These are phyloP conservation scores for Salvia splendens DNA, from an alignment of 257 asterid species.

Conservation along the genomic window DNA sequence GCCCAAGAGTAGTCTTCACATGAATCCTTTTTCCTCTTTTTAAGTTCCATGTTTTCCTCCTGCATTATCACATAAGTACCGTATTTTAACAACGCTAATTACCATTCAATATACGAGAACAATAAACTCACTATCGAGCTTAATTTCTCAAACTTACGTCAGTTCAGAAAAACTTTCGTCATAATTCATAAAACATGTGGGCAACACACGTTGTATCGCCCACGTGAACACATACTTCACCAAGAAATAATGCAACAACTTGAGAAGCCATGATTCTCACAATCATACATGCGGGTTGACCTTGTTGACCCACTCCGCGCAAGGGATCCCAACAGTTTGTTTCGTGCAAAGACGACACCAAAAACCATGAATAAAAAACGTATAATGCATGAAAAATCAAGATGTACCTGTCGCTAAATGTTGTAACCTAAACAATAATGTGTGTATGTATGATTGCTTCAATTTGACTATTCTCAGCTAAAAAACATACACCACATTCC, in stretches of 20 bases:
- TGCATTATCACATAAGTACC: slow-evolving; percentile 29
- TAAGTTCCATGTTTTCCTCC: slow-evolving; percentile 93
- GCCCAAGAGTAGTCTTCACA: slow-evolving; percentile 74
- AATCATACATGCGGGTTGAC: slow-evolving; percentile 51
- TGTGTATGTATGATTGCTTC: neutral
- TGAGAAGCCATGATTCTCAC: slow-evolving; percentile 40
- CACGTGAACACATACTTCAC: slow-evolving; percentile 53
- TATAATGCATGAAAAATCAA: neutral
- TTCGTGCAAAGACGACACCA: slow-evolving; percentile 27
- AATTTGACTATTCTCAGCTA: slow-evolving; percentile 16
- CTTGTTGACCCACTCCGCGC: slow-evolving; percentile 41
- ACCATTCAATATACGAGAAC: neutral
- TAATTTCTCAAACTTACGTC: neutral
- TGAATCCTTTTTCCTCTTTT: slow-evolving; percentile 48
- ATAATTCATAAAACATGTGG: slow-evolving; percentile 43
- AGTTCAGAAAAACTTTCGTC: slow-evolving; percentile 26
- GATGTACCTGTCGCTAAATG: slow-evolving; percentile 24
- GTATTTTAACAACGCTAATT: neutral
- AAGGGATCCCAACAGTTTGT: slow-evolving; percentile 45
- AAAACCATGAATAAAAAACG: slow-evolving; percentile 6
- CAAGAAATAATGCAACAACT: slow-evolving; percentile 41
- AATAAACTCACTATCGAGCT: neutral
- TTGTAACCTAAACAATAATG: slow-evolving; percentile 6
- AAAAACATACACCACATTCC: slow-evolving; percentile 13
- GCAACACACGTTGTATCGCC: slow-evolving; percentile 45